Evolutionary conservation across 2,329 filamentous ascomycete genomes (phyloP), one percentile per base, ranked within the genome.

Genomic region (Colletotrichum lindemuthianum): DNA sequence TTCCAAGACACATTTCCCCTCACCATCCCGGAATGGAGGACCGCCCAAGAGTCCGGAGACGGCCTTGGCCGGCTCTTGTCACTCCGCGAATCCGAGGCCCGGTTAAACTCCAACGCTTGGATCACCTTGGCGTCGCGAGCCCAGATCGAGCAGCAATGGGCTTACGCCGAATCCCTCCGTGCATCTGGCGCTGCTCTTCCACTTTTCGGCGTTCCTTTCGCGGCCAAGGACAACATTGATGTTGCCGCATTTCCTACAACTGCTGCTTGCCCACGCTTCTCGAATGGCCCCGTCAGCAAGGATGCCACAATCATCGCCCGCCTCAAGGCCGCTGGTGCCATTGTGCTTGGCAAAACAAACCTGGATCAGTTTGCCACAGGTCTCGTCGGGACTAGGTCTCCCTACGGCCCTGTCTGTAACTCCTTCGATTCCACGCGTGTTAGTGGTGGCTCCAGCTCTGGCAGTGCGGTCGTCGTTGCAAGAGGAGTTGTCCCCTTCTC

Each of bases 341-440:
- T 89, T 2, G 79, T 86, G 37, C 76, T 89, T 36, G 87, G 87
- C 8, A 89, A 89, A 69, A 82, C 82, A 4, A 86, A 84, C 67
- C 77, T 90, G 54, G 87, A 90, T 66, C 87, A 90, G 69, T 81
- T 90, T 7, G 87, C 87, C 1, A 89, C 87, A 1, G 87, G 88
- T 0, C 78, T 90, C 4, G 85, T 84, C 7, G 88, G 87, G 8
- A 87, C 85, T 8, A 81, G 88, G 37, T 87, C 84, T 3, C 86
- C 87, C 0, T 87, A 84, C 60, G 87, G 87, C 2, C 82, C 79
- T 16, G 82, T 86, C 1, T 78, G 82, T 24, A 87, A 84, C 59
- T 77, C 86, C 0, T 86, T 81, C 68, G 80, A 69, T 71, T 77
- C 70, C 49, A 58, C 54, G 11, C 71, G 68, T 13, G 72, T 78